Percentiles rank a stretch among this genome's conserved stretches.
phyloP scores from a whole-genome alignment of 768 basidiomycete genomes.

The Pisolithus marmoratus region DNA sequence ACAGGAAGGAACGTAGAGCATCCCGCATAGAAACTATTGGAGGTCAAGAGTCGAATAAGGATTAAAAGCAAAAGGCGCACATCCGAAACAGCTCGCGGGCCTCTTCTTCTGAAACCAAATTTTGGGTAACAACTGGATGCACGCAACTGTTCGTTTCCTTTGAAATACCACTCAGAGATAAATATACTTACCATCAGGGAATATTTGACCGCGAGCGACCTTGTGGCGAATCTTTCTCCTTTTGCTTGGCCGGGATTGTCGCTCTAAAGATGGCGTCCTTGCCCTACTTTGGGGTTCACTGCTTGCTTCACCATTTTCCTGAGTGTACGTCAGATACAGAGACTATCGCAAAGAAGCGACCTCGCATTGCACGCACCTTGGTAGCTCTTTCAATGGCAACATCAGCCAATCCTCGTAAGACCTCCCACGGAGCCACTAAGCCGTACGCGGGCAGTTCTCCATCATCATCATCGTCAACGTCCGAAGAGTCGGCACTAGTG shows the following conservation, averaged over 20 bases:
- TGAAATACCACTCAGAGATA: not conserved
- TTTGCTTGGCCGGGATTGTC: conserved; percentile 62
- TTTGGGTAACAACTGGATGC: conserved; percentile 72
- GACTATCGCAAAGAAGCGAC: not conserved
- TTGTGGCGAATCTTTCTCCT: conserved; percentile 68
- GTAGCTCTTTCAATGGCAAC: conserved; percentile 75
- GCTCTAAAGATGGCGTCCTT: conserved; percentile 67
- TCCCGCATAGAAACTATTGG: conserved; percentile 78
- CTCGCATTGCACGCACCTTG: conserved; percentile 44
- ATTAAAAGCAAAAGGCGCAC: conserved; percentile 31
- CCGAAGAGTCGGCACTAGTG: conserved; percentile 77
- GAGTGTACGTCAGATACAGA: conserved; percentile 9
- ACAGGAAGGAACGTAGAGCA: conserved; percentile 89
- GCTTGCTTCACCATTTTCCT: conserved; percentile 70
- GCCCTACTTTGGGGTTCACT: conserved; percentile 74
- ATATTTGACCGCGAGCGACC: conserved; percentile 50
- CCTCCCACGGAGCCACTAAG: conserved; percentile 84
- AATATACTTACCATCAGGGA: conserved; percentile 63
- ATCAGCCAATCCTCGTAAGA: conserved; percentile 73
- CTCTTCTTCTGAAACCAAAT: conserved; percentile 73
- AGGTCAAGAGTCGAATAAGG: conserved; percentile 8
- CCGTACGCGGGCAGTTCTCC: conserved; percentile 78
- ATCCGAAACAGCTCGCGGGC: conserved; percentile 83
- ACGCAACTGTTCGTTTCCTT: conserved; percentile 1
- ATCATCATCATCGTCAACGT: conserved; percentile 77